Evolutionary conservation across 306 rosid genomes (phyloP), one percentile per base, ranked within the genome.

Genomic region (Vicia villosa): DNA sequence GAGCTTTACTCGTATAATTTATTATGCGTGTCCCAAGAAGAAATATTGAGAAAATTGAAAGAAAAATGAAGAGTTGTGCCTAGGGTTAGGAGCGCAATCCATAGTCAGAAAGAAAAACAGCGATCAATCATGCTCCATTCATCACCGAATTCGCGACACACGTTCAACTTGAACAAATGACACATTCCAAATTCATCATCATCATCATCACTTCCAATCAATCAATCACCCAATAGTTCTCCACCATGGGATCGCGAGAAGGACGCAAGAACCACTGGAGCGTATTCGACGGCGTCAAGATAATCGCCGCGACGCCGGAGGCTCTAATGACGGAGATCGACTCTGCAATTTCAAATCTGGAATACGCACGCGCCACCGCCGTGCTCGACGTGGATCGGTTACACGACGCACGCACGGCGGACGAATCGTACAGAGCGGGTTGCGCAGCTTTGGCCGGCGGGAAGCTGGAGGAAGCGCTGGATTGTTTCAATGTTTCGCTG

Each of bases 391-490:
- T 49, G 16, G 57, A 74, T 16, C 22, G 4, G 3, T 34, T 66
- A 19, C 82, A 85, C 67, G 96, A 85, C 78, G 91, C 78, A 0
- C 84, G 84, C 10, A 50, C 77, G 69, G 97, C 97, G 2, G 98
- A 93, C 32, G 92, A 85, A 52, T 91, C 97, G 4, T 93, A 86
- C 57, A 90, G 81, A 70, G 90, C 88, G 10, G 96, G 98, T 3
- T 93, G 98, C 73, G 87, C 87, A 5, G 93, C 96, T 42, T 80
- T 90, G 77, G 87, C 96, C 22, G 83, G 82, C 0, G 98, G 96
- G 9, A 85, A 90, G 56, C 82, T 87, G 4, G 91, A 88, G 0
- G 95, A 88, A 65, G 97, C 97, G 66, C 84, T 86, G 51, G 74
- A 69, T 12, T 88, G 83, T 10, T 75, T 88, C 73, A 90, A 84